Percentiles rank a stretch among this genome's conserved stretches.
These are phyloP conservation scores for Cornus florida DNA, from an alignment of 148 eudicot species.

Conservation along the genomic window DNA sequence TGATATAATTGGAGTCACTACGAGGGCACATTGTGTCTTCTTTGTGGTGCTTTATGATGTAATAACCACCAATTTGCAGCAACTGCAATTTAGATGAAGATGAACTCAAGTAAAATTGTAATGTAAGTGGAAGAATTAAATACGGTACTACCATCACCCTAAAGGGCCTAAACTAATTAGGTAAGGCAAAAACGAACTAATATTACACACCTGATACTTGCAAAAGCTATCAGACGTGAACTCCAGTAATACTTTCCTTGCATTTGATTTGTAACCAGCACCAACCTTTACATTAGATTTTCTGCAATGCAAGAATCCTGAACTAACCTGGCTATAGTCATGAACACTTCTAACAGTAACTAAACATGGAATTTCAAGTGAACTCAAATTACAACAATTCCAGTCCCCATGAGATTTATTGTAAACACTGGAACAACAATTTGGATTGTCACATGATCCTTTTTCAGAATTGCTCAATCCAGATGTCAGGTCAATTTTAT, in stretches of 20 bases:
- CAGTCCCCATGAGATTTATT: neutral
- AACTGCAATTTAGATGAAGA: slow-evolving; percentile 44
- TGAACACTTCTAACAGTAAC: slow-evolving; percentile 28
- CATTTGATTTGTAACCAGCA: slow-evolving; percentile 20
- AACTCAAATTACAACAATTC: slow-evolving; percentile 10
- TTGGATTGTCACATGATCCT: slow-evolving; percentile 16
- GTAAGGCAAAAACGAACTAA: neutral
- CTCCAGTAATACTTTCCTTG: slow-evolving; percentile 62
- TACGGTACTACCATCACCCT: neutral
- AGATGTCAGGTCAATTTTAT: slow-evolving; percentile 41
- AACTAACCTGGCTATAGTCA: slow-evolving; percentile 16
- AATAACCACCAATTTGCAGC: slow-evolving; percentile 58
- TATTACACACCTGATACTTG: slow-evolving; percentile 58
- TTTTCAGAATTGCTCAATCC: slow-evolving; percentile 22
- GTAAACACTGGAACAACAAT: slow-evolving; percentile 8
- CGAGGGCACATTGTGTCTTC: slow-evolving; percentile 49
- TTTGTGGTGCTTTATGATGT: slow-evolving; percentile 54
- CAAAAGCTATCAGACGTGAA: slow-evolving; percentile 51
- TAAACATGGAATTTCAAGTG: slow-evolving; percentile 47
- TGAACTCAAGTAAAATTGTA: neutral
- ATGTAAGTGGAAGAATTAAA: slow-evolving; percentile 1
- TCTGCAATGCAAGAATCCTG: slow-evolving; percentile 35
- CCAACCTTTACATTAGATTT: slow-evolving; percentile 20
- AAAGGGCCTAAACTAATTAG: neutral
- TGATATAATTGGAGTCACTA: slow-evolving; percentile 17